Evolutionary conservation across 2,329 filamentous ascomycete genomes (phyloP).

Genomic region (Alternaria ventricosa): DNA sequence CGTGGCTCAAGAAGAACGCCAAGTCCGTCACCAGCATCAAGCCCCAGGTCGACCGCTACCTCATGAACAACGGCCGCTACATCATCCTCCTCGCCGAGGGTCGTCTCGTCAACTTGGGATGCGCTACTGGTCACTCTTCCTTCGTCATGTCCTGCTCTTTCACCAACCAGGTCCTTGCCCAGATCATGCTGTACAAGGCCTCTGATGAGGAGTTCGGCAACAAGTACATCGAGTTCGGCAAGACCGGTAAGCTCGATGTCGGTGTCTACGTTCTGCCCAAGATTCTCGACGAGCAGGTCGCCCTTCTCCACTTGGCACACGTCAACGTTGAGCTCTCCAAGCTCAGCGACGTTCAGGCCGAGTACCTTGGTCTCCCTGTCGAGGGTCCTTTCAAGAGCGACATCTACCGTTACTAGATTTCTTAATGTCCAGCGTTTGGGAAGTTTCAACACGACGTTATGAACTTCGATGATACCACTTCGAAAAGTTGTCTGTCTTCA

Average conservation of each 20-base stretch:
- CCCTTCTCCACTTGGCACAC: slow-evolving; percentile 89
- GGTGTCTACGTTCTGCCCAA: slow-evolving; percentile 98
- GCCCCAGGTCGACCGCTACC: slow-evolving; percentile 98
- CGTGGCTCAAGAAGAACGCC: slow-evolving; percentile 98
- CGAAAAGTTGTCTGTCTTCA: slow-evolving; percentile 66
- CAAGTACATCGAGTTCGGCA: slow-evolving; percentile 97
- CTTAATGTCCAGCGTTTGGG: slow-evolving; percentile 33
- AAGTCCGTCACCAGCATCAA: slow-evolving; percentile 97
- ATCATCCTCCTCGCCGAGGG: slow-evolving; percentile 99
- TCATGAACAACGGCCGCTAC: slow-evolving; percentile 91
- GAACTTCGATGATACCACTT: slow-evolving; percentile 63
- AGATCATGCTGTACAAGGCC: slow-evolving; percentile 98
- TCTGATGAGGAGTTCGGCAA: slow-evolving; percentile 83
- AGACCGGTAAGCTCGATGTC: slow-evolving; percentile 85
- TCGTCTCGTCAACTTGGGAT: slow-evolving; percentile 98
- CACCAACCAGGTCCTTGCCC: slow-evolving; percentile 99
- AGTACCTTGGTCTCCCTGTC: slow-evolving; percentile 86
- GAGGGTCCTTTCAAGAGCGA: slow-evolving; percentile 97
- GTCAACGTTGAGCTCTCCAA: slow-evolving; percentile 92
- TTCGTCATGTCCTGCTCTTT: slow-evolving; percentile 99
- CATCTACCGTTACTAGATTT: slow-evolving; percentile 67
- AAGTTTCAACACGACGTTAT: slow-evolving; percentile 65
- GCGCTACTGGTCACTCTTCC: slow-evolving; percentile 97
- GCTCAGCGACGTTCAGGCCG: slow-evolving; percentile 84
- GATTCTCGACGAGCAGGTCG: slow-evolving; percentile 99